A percentile compares a stretch with the other conserved stretches of the same genome.
These are phyloP conservation scores for Cylindricascospora bacillispora DNA, from an alignment of 1,139 yeast species.

Conservation along the genomic window DNA sequence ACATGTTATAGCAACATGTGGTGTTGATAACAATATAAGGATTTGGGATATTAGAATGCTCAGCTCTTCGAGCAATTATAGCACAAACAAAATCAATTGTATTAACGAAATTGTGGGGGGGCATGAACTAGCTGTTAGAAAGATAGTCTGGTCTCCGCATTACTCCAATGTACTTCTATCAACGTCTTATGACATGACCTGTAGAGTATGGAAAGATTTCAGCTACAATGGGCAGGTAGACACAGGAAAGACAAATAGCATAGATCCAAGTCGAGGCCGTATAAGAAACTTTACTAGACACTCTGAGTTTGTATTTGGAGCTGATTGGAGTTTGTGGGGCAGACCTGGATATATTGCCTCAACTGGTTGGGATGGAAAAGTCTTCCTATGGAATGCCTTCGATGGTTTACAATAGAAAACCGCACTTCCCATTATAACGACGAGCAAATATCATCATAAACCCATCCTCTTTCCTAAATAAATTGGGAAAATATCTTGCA, in stretches of 20 bases:
- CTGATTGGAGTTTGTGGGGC: slow-evolving; percentile 96
- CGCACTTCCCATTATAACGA: no score
- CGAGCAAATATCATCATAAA: no score
- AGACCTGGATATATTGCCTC: slow-evolving; percentile 92
- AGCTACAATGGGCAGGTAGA: slow-evolving; percentile 37
- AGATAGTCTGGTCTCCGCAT: slow-evolving; percentile 85
- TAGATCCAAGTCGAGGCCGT: slow-evolving; percentile 35
- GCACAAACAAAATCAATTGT: slow-evolving; percentile 17
- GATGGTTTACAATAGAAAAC: no score
- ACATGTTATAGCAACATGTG: slow-evolving; percentile 70
- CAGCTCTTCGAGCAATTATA: slow-evolving; percentile 23
- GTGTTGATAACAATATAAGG: slow-evolving; percentile 74
- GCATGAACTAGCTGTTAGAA: slow-evolving; percentile 79
- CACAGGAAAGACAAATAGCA: slow-evolving; percentile 32
- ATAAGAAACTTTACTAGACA: slow-evolving; percentile 55
- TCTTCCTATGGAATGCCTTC: slow-evolving; percentile 70
- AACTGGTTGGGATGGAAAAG: slow-evolving; percentile 95
- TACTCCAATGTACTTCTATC: slow-evolving; percentile 55
- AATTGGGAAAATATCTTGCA: no score
- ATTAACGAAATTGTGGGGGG: slow-evolving; percentile 57
- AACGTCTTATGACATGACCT: slow-evolving; percentile 87
- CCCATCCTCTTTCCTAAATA: no score
- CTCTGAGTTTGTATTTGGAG: slow-evolving; percentile 84
- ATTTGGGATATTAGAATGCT: slow-evolving; percentile 84
- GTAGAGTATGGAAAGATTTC: slow-evolving; percentile 71